Conservation (phyloP, 2,329 filamentous ascomycete species). For the Fusarium bulbicola region DNA sequence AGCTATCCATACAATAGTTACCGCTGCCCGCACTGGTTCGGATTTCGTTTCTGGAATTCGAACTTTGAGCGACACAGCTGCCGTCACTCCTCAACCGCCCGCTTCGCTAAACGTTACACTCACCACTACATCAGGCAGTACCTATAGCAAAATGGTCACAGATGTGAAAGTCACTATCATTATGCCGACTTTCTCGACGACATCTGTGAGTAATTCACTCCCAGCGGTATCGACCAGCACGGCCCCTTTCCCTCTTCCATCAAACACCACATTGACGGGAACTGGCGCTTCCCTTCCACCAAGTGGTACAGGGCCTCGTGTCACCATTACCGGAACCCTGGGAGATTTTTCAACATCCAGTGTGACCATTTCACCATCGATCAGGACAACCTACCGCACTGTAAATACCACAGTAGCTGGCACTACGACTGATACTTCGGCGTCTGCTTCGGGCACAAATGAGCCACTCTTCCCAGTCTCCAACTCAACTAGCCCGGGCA, state of each 20-base stretch:
- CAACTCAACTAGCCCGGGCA: slow-evolving; percentile 24
- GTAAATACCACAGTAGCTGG: slow-evolving; percentile 12
- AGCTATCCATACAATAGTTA: neutral
- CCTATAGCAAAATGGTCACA: neutral
- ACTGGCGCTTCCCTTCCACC: slow-evolving; percentile 8
- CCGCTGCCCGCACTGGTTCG: slow-evolving; percentile 4
- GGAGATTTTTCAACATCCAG: neutral
- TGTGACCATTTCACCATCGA: neutral
- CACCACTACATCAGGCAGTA: neutral
- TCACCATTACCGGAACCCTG: neutral
- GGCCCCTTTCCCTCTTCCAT: slow-evolving; percentile 26
- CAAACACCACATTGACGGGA: slow-evolving; percentile 23
- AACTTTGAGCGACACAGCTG: neutral
- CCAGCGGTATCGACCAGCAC: neutral
- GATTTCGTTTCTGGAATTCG: neutral
- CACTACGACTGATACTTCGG: neutral
- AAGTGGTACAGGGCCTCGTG: slow-evolving; percentile 3
- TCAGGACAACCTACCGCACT: slow-evolving; percentile 1
- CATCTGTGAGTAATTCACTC: slow-evolving; percentile 1
- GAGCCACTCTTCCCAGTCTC: slow-evolving; percentile 13
- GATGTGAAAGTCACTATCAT: slow-evolving; percentile 1
- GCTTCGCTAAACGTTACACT: slow-evolving; percentile 13
- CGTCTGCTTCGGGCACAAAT: slow-evolving; percentile 8
- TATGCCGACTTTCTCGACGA: slow-evolving; percentile 6
- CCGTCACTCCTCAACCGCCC: slow-evolving; percentile 5